Evolutionary conservation across 257 asterid genomes (phyloP).

Genomic region (Osmanthus fragrans): DNA sequence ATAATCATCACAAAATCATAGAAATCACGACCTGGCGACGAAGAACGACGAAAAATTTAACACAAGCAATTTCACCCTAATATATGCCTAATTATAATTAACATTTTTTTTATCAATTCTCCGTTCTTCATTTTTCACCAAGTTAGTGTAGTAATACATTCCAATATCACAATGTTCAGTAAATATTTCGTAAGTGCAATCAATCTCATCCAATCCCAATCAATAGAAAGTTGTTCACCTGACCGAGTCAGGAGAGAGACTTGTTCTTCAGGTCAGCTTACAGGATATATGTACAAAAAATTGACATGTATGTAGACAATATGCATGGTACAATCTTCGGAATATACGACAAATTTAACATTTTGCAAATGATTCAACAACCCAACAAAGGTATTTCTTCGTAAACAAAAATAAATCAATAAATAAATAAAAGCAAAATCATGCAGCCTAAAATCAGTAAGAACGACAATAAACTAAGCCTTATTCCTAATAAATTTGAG

Average conservation of each 20-base stretch:
- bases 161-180: background rate
- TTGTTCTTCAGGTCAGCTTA: background rate
- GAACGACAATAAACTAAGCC: background rate
- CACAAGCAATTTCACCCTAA: background rate
- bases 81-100: background rate
- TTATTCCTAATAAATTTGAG: background rate
- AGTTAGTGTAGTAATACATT: background rate
- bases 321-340: conserved; percentile 7
- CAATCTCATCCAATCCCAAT: background rate
- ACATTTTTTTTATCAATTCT: background rate
- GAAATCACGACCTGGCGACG: background rate
- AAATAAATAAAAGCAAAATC: background rate
- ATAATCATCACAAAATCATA: background rate
- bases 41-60: background rate
- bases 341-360: background rate
- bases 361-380: background rate
- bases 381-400: background rate
- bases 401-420: conserved; percentile 8
- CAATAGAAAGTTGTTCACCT: no score
- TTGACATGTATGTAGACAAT: background rate
- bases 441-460: background rate
- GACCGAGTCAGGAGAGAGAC: background rate
- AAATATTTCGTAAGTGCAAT: background rate
- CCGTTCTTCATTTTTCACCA: background rate
- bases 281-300: background rate